Percentiles rank a stretch among this genome's conserved stretches.
Conservation (phyloP, 441 rosid species). For the Pelargonium exstipulatum region DNA sequence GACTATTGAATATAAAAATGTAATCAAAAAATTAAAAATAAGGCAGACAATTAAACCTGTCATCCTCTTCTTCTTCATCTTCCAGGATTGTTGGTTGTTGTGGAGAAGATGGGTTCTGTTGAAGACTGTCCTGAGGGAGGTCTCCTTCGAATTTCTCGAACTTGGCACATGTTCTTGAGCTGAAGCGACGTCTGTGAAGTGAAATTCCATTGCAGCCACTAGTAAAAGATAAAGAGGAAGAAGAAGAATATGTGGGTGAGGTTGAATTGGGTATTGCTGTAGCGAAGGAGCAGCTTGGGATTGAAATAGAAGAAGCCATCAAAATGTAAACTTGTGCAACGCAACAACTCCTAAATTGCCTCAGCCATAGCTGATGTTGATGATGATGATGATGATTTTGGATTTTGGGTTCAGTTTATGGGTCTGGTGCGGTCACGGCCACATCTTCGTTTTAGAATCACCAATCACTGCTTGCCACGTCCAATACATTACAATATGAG, state of each 20-base stretch:
- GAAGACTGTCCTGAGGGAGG: neutral
- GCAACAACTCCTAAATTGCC: too few relatives aligned
- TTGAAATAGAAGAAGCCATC: neutral
- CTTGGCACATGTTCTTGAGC: neutral
- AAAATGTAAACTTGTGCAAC: neutral
- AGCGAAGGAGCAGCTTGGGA: neutral
- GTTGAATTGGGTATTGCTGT: conserved; percentile 5
- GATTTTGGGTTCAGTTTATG: too few relatives aligned
- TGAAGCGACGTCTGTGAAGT: too few relatives aligned
- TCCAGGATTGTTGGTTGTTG: neutral
- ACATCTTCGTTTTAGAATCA: too few relatives aligned
- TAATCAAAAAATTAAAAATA: neutral
- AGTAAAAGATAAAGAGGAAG: neutral
- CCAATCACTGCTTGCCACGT: too few relatives aligned
- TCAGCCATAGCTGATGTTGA: too few relatives aligned
- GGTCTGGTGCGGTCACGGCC: too few relatives aligned
- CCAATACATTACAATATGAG: too few relatives aligned
- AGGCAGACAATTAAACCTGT: neutral
- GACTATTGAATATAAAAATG: too few relatives aligned
- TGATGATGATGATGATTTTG: too few relatives aligned
- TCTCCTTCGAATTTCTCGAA: conserved; percentile 7
- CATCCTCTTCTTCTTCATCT: neutral
- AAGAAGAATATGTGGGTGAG: neutral
- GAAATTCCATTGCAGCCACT: too few relatives aligned
- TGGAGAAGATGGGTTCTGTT: neutral